phyloP scores from a whole-genome alignment of 306 rosid genomes.

The Fragaria ananassa region DNA sequence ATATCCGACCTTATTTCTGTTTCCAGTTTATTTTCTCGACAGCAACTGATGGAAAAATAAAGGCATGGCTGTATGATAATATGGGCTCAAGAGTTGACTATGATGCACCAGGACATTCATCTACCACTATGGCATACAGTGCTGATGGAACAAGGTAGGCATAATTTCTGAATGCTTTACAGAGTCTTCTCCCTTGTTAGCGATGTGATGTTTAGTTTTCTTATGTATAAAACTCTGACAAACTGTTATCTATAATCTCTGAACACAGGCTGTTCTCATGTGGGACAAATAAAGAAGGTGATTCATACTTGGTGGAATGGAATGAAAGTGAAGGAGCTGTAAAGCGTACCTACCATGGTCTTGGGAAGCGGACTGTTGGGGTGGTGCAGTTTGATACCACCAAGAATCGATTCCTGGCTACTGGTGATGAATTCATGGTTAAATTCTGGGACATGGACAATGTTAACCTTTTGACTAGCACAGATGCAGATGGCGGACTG shows the following conservation, averaged over 20 bases:
- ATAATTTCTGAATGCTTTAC: slow-evolving; percentile 19
- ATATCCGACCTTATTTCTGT: slow-evolving; percentile 11
- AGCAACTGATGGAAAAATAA: slow-evolving; percentile 98
- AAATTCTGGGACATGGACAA: slow-evolving; percentile 99
- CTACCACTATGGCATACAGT: slow-evolving; percentile 91
- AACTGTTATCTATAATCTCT: slow-evolving; percentile 20
- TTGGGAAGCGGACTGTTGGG: slow-evolving; percentile 82
- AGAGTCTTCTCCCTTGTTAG: background rate
- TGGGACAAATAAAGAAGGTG: slow-evolving; percentile 98
- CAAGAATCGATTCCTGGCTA: slow-evolving; percentile 90
- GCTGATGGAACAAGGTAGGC: slow-evolving; percentile 91
- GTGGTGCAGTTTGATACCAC: slow-evolving; percentile 97
- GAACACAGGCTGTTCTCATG: slow-evolving; percentile 81
- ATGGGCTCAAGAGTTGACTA: slow-evolving; percentile 97
- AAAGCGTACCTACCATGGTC: slow-evolving; percentile 80
- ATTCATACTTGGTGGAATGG: slow-evolving; percentile 95
- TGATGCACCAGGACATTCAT: slow-evolving; percentile 96
- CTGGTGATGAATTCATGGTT: slow-evolving; percentile 77
- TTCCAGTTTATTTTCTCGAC: slow-evolving; percentile 94
- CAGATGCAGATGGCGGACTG: slow-evolving; percentile 84
- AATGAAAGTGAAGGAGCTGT: slow-evolving; percentile 99
- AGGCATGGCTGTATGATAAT: slow-evolving; percentile 98
- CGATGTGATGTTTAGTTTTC: background rate
- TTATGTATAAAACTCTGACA: slow-evolving; percentile 17
- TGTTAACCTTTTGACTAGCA: slow-evolving; percentile 49